Conservation (phyloP, 2,329 filamentous ascomycete species). For the Sporothrix variecibatus region DNA sequence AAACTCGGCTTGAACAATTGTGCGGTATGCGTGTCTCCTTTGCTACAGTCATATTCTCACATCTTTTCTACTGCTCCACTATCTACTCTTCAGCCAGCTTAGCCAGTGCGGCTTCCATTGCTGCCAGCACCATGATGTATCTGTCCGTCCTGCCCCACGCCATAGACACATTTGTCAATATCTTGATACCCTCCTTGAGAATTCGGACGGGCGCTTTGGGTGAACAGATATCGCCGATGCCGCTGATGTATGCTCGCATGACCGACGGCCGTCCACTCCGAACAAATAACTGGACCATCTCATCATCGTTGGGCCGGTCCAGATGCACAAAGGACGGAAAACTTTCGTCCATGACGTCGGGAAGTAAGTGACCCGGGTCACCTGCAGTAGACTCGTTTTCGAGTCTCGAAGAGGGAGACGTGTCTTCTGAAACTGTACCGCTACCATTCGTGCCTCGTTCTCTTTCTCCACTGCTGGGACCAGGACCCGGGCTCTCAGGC, state of each 20-base stretch:
- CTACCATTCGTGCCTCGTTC: neutral
- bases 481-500: neutral
- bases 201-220: neutral
- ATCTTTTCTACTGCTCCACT: no score
- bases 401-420: no score
- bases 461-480: neutral
- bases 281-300: slow-evolving; percentile 8
- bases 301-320: slow-evolving; percentile 12
- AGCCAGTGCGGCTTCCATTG: neutral
- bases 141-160: neutral
- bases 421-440: neutral
- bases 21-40: no score
- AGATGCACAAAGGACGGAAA: neutral
- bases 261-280: slow-evolving; percentile 1
- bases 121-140: neutral
- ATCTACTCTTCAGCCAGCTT: neutral
- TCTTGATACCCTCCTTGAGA: neutral
- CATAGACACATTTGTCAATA: neutral
- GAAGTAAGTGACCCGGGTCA: neutral
- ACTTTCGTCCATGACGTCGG: neutral
- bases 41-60: no score
- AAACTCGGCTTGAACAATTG: no score
- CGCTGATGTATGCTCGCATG: slow-evolving; percentile 7
- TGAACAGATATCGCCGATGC: slow-evolving; percentile 7
- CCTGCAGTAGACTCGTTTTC: no score